phyloP scores from a whole-genome alignment of 345 rosid genomes.

The Boechera stricta region DNA sequence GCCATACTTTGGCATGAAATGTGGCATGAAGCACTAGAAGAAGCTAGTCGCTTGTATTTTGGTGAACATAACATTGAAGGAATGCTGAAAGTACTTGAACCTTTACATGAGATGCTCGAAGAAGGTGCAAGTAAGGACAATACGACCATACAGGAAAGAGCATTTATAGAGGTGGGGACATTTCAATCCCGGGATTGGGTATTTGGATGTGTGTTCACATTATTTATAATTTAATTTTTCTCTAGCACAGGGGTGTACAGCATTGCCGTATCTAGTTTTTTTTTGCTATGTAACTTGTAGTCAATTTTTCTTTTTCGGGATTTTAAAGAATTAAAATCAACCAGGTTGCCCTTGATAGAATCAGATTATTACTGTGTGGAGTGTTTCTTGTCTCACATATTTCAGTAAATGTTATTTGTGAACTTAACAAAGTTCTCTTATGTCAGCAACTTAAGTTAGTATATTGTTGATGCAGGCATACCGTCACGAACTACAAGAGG shows the following conservation, averaged over 20 bases:
- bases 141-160: constrained; percentile 83
- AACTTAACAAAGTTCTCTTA: constrained; percentile 17
- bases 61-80: constrained; percentile 98
- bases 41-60: constrained; percentile 97
- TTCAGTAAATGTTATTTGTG: constrained; percentile 19
- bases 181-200: constrained; percentile 9
- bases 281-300: constrained; percentile 16
- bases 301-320: not conserved
- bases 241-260: constrained; percentile 14
- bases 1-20: constrained; percentile 99
- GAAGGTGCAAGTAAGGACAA: constrained; percentile 80
- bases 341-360: constrained; percentile 26
- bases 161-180: constrained; percentile 84
- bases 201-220: constrained; percentile 3
- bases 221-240: constrained; percentile 26
- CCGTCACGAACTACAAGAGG: constrained; percentile 84
- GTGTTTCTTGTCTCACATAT: constrained; percentile 12
- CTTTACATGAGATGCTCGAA: constrained; percentile 87
- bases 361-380: constrained; percentile 16
- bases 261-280: constrained; percentile 9
- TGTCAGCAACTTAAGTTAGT: constrained; percentile 31
- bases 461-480: constrained; percentile 69
- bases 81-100: constrained; percentile 94
- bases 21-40: constrained; percentile 99
- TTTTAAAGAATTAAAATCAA: constrained; percentile 3